Percentiles rank a stretch among this genome's conserved stretches.
Evolutionary conservation across 202 grass and related monocot genomes (phyloP).

Genomic region (Eragrostis tef): DNA sequence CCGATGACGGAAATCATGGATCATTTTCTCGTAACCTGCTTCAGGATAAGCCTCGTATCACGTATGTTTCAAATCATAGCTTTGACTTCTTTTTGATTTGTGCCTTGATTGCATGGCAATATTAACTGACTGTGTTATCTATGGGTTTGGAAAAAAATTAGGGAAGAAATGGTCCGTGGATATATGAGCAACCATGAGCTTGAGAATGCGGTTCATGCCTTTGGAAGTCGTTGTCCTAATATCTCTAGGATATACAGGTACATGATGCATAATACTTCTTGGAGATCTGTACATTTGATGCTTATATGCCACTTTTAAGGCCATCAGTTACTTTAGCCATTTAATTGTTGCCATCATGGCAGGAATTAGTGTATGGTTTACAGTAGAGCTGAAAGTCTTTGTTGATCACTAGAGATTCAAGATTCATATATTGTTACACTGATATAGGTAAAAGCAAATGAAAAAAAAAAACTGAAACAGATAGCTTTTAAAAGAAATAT

Average conservation of each 20-base stretch:
- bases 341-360: not conserved
- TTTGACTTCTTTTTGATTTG: not conserved
- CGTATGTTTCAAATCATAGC: constrained; percentile 52
- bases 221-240: constrained; percentile 70
- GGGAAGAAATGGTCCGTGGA: constrained; percentile 63
- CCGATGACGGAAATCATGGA: not conserved
- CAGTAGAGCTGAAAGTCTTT: constrained; percentile 9
- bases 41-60: constrained; percentile 55
- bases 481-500: not conserved
- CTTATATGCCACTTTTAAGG: not conserved
- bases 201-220: constrained; percentile 58
- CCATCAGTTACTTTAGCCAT: constrained; percentile 7
- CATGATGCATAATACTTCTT: constrained; percentile 46
- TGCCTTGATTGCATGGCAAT: not conserved
- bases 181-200: constrained; percentile 86
- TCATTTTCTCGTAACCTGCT: constrained; percentile 53
- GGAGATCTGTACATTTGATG: not conserved
- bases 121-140: constrained; percentile 1
- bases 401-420: not conserved
- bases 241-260: constrained; percentile 93
- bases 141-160: constrained; percentile 46
- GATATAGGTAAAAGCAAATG: too few relatives aligned
- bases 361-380: not conserved
- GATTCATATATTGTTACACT: not conserved
- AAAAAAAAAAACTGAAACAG: not conserved